Base-by-base conservation (phyloP, 768 basidiomycete genomes). In the Auricularia auricula-judae region DNA sequence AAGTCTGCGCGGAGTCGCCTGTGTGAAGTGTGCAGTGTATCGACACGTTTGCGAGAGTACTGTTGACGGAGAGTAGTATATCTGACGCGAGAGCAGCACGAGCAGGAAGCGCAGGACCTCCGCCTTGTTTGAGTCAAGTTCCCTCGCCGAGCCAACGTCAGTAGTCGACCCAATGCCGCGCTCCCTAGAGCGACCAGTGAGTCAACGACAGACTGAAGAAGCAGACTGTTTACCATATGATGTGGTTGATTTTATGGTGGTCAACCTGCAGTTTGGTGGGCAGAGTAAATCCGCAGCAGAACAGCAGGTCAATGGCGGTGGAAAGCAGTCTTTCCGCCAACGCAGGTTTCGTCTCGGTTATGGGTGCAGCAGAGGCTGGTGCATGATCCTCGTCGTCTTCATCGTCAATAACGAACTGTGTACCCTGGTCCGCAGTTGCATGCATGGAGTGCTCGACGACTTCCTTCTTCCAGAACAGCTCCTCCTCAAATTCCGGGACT, bases 271-370 rank as follows among this genome's bases (percentile, higher is more conserved):
- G 78, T 72, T 83, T 84, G 35, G 81, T 82, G 8, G 96, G 91
- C 8, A 98, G 76, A 0, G 94, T 96, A 70, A 98, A 97, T 12
- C 92, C 93, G 69, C 92, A 95, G 72, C 93, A 93, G 74, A 96
- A 98, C 44, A 97, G 72, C 11, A 98, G 79, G 72, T 98, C 95
- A 64, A 92, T 83, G 10, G 92, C 77, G 65, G 86, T 86, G 69
- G 81, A 83, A 68, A 96, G 88, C 23, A 98, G 77, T 67, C 84
- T 81, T 71, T 95, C 92, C 0, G 86, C 89, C 3, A 96, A 75
- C 18, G 89, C 88, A n/a, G 91, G 93, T 36, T 85, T 72, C 14
- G 75, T 76, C 71, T 80, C 68, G 83, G 71, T 75, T 79, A 59
- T 59, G 36, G 67, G 62, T 71, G 66, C 62, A 76, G 79, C 36